phyloP scores from a whole-genome alignment of 2,329 filamentous ascomycete genomes.

The Colletotrichum spaethianum region DNA sequence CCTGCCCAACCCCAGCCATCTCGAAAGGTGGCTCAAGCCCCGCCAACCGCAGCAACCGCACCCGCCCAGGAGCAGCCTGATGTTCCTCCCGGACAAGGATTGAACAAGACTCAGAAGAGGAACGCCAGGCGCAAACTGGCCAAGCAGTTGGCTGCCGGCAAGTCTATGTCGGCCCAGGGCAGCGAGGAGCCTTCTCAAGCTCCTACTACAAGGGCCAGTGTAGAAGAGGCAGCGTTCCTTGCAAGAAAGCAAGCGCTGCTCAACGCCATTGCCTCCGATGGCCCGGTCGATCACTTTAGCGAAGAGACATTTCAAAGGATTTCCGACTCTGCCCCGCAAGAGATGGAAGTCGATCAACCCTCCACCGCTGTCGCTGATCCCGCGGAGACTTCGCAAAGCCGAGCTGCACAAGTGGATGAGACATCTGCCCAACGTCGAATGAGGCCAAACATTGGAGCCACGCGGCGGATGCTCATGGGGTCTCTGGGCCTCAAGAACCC shows the following conservation, averaged over 20 bases:
- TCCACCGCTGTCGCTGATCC: background rate
- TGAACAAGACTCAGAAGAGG: slow-evolving; percentile 63
- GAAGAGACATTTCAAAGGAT: slow-evolving; percentile 13
- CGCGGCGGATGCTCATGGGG: slow-evolving; percentile 78
- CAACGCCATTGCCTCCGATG: slow-evolving; percentile 45
- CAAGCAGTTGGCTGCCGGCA: slow-evolving; percentile 45
- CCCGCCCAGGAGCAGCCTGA: slow-evolving; percentile 29
- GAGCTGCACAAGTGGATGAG: background rate
- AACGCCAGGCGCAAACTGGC: slow-evolving; percentile 64
- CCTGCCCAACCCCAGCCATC: background rate
- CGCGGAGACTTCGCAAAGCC: background rate
- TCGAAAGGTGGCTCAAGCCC: slow-evolving; percentile 18
- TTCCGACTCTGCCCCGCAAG: slow-evolving; percentile 8
- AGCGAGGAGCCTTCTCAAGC: background rate
- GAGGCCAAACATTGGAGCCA: slow-evolving; percentile 68
- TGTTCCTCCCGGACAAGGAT: slow-evolving; percentile 53
- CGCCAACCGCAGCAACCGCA: slow-evolving; percentile 23
- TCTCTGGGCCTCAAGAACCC: slow-evolving; percentile 79
- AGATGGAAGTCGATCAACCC: background rate
- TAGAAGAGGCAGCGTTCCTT: slow-evolving; percentile 48
- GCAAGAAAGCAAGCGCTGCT: slow-evolving; percentile 60
- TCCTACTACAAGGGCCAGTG: background rate
- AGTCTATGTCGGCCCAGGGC: background rate
- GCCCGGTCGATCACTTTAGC: background rate
- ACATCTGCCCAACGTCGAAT: slow-evolving; percentile 48